A percentile compares a stretch with the other conserved stretches of the same genome.
These are phyloP conservation scores for Viridothelium virens DNA, from an alignment of 495 filamentous ascomycete species.

Conservation along the genomic window DNA sequence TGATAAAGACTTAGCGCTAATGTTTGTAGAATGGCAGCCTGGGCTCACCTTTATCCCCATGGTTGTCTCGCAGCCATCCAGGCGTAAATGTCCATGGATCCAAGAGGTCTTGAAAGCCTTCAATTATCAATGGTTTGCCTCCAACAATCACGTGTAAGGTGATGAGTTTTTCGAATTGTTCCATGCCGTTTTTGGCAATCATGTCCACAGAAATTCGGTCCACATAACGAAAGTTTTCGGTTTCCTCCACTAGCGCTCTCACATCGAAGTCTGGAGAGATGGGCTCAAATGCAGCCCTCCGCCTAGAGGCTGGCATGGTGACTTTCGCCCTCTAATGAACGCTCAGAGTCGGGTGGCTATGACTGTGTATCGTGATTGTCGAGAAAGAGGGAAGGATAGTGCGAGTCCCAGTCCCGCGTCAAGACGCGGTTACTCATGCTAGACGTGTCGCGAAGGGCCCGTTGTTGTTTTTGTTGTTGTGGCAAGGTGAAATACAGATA, in stretches of 20 bases:
- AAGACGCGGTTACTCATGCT: neutral
- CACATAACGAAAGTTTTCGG: slow-evolving; percentile 76
- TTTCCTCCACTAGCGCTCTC: slow-evolving; percentile 59
- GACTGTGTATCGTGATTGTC: neutral
- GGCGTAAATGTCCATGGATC: slow-evolving; percentile 69
- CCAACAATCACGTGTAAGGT: slow-evolving; percentile 69
- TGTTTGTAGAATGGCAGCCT: neutral
- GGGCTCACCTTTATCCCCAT: slow-evolving; percentile 62
- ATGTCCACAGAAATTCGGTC: slow-evolving; percentile 64
- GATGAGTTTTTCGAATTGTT: slow-evolving; percentile 73
- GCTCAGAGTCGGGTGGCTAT: neutral
- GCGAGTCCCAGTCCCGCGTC: neutral
- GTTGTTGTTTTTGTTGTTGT: neutral
- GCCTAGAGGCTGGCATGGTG: slow-evolving; percentile 60
- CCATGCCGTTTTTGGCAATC: slow-evolving; percentile 60
- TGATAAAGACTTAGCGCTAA: neutral
- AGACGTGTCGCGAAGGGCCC: neutral
- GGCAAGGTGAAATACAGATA: too few species aligned
- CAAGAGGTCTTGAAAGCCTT: slow-evolving; percentile 64
- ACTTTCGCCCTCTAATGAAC: slow-evolving; percentile 1
- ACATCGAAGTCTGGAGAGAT: slow-evolving; percentile 79
- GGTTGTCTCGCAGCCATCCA: slow-evolving; percentile 66
- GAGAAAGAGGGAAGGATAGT: neutral
- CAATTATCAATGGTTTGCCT: slow-evolving; percentile 79
- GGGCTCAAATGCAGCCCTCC: slow-evolving; percentile 69